A percentile compares a stretch with the other conserved stretches of the same genome.
Evolutionary conservation across 257 asterid species (phyloP).

Genomic region (Marsdenia floribunda): DNA sequence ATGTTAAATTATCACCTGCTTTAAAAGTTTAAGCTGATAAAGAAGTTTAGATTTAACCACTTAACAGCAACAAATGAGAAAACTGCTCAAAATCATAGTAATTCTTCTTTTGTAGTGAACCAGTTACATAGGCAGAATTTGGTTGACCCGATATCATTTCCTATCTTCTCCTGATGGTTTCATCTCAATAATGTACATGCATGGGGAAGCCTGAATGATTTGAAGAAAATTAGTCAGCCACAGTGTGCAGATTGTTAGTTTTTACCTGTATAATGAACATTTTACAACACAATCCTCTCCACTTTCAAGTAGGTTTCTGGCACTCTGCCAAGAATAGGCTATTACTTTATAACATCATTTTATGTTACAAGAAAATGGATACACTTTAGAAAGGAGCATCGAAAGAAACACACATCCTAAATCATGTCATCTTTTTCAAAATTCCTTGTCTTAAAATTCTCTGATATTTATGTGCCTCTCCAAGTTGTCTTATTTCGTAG

Average conservation of each 20-base stretch:
- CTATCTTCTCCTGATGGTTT: not conserved
- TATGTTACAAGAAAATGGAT: not conserved
- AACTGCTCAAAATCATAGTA: not conserved
- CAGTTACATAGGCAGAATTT: not conserved
- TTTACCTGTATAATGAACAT: not conserved
- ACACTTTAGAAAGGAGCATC: not conserved
- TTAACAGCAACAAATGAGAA: not conserved
- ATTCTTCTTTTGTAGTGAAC: not conserved
- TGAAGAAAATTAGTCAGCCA: not conserved
- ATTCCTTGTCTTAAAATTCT: not conserved
- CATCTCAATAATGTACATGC: not conserved
- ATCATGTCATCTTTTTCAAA: not conserved
- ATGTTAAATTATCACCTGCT: too few relatives aligned
- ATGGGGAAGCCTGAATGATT: not conserved
- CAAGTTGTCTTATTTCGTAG: not conserved
- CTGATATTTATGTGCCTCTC: not conserved
- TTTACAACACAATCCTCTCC: not conserved
- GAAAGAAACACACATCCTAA: not conserved
- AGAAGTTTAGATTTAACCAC: too few relatives aligned
- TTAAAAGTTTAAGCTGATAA: too few relatives aligned
- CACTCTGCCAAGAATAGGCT: not conserved
- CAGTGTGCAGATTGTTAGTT: not conserved
- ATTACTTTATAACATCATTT: not conserved
- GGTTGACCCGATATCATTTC: not conserved
- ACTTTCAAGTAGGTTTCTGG: not conserved